Base-by-base conservation (phyloP, 257 asterid species). In the Haberlea rhodopensis region DNA sequence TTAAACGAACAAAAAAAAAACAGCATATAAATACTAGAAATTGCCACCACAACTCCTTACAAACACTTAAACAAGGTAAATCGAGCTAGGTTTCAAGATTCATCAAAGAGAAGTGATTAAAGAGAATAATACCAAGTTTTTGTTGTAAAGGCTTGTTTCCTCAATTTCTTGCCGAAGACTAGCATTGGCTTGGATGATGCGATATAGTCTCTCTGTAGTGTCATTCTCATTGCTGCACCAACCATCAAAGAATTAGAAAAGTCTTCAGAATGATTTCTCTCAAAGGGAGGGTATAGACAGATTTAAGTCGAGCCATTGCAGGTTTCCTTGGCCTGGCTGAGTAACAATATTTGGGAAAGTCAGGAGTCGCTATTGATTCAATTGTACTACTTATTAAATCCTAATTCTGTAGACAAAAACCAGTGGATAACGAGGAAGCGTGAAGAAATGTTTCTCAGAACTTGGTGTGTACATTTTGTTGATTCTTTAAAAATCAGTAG, bases 191-290 rank as follows among this genome's bases (percentile, higher is more conserved):
- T 78, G 91, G 72, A 89, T 85, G 63, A 92, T 89, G 49, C 73
- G 78, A 53, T 84, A 85, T 49, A 92, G 84, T 76, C 96, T 80
- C 81, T 84, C 91, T 5, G 96, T 76, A 49, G 66, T 75, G 81
- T 92, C 99, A 74, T 92, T 89, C 86, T 92, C 99, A 75, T 89
- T 92, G 77, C 99, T 92, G 88, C 85, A 82, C 63, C 66, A 79
- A 46, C 58, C 27, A 72, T 49, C 19, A 28, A 69, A 60, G 63
- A 66, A 51, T 66, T 24, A 49, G 22, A 37, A 18, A 65, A 46
- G 22, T 27, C 10, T 27, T 8, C 21, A 25, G 58, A 24, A 53
- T 31, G 24, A 27, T 4, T 3, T 40, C 6, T 40, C 49, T 15
- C 19, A 40, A 40, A 7, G 25, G 37, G 20, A 53, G 53, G 37